Percentiles rank a stretch among this genome's conserved stretches.
These are phyloP conservation scores for Triticum urartu DNA, from an alignment of 176 grass and related monocot species.

Conservation along the genomic window DNA sequence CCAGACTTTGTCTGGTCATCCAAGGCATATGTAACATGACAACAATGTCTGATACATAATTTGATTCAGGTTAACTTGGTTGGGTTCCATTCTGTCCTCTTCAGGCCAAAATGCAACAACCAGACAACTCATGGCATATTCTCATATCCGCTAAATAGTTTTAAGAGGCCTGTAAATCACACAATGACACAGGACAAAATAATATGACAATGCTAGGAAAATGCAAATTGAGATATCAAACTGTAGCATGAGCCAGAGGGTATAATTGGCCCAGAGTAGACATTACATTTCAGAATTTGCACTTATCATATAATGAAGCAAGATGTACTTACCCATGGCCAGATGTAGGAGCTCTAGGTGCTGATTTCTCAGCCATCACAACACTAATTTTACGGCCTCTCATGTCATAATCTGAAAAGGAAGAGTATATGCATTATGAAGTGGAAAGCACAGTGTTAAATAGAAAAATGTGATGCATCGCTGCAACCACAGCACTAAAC, in stretches of 20 bases:
- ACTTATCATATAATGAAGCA: constrained; percentile 21
- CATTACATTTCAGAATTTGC: neutral
- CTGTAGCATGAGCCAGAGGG: neutral
- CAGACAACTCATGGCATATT: neutral
- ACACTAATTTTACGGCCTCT: constrained; percentile 94
- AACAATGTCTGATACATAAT: neutral
- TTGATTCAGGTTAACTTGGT: neutral
- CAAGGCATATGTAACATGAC: neutral
- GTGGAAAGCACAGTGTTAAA: neutral
- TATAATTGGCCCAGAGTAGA: neutral
- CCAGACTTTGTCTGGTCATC: neutral
- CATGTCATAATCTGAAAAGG: constrained; percentile 80
- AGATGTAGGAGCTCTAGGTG: constrained; percentile 79
- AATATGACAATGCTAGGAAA: neutral
- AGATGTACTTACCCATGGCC: constrained; percentile 69
- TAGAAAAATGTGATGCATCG: neutral
- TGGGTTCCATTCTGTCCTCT: neutral
- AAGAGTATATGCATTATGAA: constrained; percentile 29
- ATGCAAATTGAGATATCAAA: neutral
- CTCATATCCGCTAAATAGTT: neutral
- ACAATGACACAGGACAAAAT: neutral
- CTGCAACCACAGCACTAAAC: constrained; percentile 8
- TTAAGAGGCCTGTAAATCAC: neutral
- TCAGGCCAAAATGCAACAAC: constrained; percentile 6
- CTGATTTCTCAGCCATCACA: constrained; percentile 95